Evolutionary conservation across 352 stramenopile species (phyloP).

Genomic region (Phytophthora sojae): DNA sequence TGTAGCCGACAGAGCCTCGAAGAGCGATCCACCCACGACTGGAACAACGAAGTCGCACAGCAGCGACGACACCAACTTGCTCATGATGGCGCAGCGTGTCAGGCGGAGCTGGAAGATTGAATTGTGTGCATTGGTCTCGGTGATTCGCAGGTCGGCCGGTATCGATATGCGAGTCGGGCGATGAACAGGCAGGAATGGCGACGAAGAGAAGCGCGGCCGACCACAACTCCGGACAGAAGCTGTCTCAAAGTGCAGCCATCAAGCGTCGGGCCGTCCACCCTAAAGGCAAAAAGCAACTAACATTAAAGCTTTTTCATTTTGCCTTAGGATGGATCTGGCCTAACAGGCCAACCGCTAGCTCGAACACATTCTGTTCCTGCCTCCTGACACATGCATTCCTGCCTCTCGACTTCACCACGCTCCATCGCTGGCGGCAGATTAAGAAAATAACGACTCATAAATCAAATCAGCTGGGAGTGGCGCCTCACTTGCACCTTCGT

Average conservation of each 20-base stretch:
- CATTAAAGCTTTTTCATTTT: neutral
- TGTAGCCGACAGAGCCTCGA: neutral
- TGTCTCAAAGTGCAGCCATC: too few species aligned
- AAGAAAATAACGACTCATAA: constrained; percentile 26
- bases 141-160: neutral
- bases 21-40: constrained; percentile 1
- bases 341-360: neutral
- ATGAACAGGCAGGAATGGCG: neutral
- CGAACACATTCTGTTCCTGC: too few species aligned
- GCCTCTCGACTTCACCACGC: too few species aligned
- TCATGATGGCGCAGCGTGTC: neutral
- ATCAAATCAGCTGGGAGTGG: constrained; percentile 9
- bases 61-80: neutral
- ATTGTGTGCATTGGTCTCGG: neutral
- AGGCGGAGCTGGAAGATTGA: neutral
- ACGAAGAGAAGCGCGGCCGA: too few species aligned
- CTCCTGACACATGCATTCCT: too few species aligned
- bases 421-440: neutral
- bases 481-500: neutral
- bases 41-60: constrained; percentile 3
- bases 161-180: neutral
- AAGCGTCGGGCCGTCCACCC: too few species aligned
- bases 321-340: neutral
- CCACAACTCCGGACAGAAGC: too few species aligned
- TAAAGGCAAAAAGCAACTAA: neutral